Evolutionary conservation across 768 basidiomycete species (phyloP), one percentile per base, ranked within the genome.

Genomic region (Xerocomellus amylosporus): DNA sequence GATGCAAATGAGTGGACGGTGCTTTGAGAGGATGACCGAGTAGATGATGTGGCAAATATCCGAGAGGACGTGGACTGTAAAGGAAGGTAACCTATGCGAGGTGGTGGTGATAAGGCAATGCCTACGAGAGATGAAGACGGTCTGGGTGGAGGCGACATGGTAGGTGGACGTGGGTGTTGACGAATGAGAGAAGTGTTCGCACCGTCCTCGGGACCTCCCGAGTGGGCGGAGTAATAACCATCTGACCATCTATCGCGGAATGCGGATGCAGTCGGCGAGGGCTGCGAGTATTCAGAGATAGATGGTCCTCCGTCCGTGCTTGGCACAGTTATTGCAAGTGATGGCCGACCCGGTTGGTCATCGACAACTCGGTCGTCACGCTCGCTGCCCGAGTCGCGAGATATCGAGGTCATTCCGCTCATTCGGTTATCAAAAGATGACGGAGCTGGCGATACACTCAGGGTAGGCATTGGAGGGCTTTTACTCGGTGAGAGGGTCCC

Each of bases 191-290:
- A 59, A 39, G 48, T 30, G 14, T 54, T 41, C 10, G 56, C 36
- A n/a, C 46, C 40, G 41, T 53, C 66, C 48, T 34, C 56, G 36
- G 41, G 59, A 42, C 45, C 55, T 17, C 61, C 71, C 40, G 67
- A 70, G 19, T 54, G 40, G 2, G 62, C 61, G 26, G 69, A 71
- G 46, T 71, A 71, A 51, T 72, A 71, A 36, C 69, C 64, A 8
- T 71, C 65, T 1, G 71, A 73, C 62, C 60, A 67, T 49, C 70
- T 81, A 59, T 88, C 87, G 26, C 82, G 81, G 71, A 91, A 91
- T n/a, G 86, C 87, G n/a, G 88, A 90, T 7, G 78, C 83, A 4
- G 88, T 87, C 2, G 88, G 89, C 10, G 88, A 90, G 5, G 80
- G 77, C 58, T 84, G 82, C 10, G 86, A 85, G 66, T 86, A 86